phyloP scores from a whole-genome alignment of 192 early-diverging fungal species.

The Podila minutissima region DNA sequence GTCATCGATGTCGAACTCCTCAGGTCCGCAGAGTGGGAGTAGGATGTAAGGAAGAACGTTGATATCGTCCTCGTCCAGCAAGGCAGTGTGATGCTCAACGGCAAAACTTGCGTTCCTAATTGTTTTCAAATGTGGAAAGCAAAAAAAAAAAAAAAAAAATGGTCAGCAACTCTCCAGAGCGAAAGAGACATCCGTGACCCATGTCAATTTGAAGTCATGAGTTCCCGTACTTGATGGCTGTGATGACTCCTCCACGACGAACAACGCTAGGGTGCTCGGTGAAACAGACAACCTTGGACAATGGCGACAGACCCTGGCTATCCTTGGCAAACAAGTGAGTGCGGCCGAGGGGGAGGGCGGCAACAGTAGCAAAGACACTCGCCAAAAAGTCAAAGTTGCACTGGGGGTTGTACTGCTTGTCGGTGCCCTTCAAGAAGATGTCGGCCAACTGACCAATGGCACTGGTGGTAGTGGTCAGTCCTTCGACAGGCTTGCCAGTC shows the following conservation, averaged over 20 bases:
- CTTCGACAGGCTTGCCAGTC: conserved; percentile 40
- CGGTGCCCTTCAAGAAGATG: conserved; percentile 86
- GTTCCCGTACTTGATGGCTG: conserved; percentile 80
- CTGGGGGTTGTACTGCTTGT: conserved; percentile 79
- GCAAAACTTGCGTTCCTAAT: conserved; percentile 84
- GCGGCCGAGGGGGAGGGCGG: conserved; percentile 72
- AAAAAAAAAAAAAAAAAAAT: neutral
- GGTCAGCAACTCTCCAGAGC: neutral
- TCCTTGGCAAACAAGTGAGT: conserved; percentile 74
- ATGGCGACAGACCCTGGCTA: conserved; percentile 73
- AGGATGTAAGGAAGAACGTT: conserved; percentile 90
- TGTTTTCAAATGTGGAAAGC: neutral
- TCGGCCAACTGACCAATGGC: conserved; percentile 90
- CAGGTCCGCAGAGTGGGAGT: conserved; percentile 89
- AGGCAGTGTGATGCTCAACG: conserved; percentile 68
- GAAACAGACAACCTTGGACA: conserved; percentile 89
- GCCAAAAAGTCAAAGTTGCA: conserved; percentile 88
- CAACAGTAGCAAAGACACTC: conserved; percentile 92
- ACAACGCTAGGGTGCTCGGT: conserved; percentile 84
- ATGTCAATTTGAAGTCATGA: neutral
- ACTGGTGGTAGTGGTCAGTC: conserved; percentile 53
- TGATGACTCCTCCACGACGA: conserved; percentile 89
- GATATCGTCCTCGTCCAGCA: conserved; percentile 75
- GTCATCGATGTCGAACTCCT: conserved; percentile 93
- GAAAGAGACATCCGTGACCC: neutral